These are phyloP conservation scores for Trametes maxima DNA, from an alignment of 768 basidiomycete species.

Conservation along the genomic window DNA sequence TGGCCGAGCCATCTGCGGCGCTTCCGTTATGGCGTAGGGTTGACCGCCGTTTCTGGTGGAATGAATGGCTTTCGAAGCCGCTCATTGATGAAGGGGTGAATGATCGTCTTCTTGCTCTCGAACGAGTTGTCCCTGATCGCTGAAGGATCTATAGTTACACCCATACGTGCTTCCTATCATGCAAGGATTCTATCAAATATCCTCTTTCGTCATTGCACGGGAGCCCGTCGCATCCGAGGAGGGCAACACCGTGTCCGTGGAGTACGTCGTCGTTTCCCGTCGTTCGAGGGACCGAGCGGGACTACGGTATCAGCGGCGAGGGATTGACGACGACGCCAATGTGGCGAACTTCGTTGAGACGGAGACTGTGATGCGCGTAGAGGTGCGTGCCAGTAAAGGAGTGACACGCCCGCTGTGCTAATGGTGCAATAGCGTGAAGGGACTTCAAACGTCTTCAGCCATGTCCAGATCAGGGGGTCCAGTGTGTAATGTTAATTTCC, in stretches of 20 bases:
- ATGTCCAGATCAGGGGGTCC: conserved; percentile 90
- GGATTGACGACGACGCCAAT: conserved; percentile 89
- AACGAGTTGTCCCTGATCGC: neutral
- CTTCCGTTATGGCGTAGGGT: conserved; percentile 92
- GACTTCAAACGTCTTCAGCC: conserved; percentile 78
- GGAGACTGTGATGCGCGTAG: conserved; percentile 82
- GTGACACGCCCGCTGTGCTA: neutral
- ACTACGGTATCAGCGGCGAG: conserved; percentile 90
- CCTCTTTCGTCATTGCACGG: conserved; percentile 64
- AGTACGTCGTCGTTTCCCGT: conserved; percentile 84
- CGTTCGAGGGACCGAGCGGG: conserved; percentile 90
- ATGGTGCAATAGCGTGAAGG: conserved; percentile 61
- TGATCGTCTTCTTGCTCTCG: conserved; percentile 5
- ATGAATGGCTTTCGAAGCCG: conserved; percentile 82
- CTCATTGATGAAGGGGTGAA: conserved; percentile 87
- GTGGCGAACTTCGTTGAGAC: conserved; percentile 98
- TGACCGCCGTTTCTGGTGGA: conserved; percentile 95
- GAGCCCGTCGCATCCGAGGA: conserved; percentile 44
- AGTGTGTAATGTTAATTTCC: conserved; percentile 49
- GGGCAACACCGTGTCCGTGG: conserved; percentile 48
- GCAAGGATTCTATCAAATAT: conserved; percentile 88
- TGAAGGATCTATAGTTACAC: conserved; percentile 58
- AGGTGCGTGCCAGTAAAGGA: conserved; percentile 48
- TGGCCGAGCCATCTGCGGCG: conserved; percentile 73
- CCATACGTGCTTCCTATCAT: conserved; percentile 88